Evolutionary conservation across 768 basidiomycete species (phyloP).

Genomic region (Lactifluus hygrophoroides): DNA sequence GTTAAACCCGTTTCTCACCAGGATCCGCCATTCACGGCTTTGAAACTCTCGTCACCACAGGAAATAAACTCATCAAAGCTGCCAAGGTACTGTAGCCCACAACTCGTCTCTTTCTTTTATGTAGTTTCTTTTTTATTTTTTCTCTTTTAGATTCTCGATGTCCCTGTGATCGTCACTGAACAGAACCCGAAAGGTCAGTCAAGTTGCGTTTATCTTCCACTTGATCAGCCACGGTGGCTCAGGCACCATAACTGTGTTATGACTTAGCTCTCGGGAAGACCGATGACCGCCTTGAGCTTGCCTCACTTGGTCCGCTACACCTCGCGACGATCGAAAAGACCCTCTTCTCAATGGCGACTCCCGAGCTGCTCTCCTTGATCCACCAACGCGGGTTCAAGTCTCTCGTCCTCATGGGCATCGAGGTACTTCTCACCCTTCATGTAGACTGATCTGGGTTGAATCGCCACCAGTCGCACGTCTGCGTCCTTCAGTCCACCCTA

Average conservation of each 20-base stretch:
- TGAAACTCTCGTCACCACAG: slow-evolving; percentile 57
- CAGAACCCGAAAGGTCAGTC: slow-evolving; percentile 68
- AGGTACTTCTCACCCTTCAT: slow-evolving; percentile 41
- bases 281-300: slow-evolving; percentile 5
- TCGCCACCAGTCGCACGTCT: slow-evolving; percentile 65
- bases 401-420: slow-evolving; percentile 80
- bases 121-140: background rate
- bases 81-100: slow-evolving; percentile 57
- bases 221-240: slow-evolving; percentile 50
- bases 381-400: slow-evolving; percentile 40
- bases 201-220: background rate
- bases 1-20: slow-evolving; percentile 16
- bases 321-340: slow-evolving; percentile 66
- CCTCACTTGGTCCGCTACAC: slow-evolving; percentile 44
- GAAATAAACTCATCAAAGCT: slow-evolving; percentile 67
- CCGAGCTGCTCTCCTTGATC: slow-evolving; percentile 51
- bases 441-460: background rate
- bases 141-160: slow-evolving; percentile 42
- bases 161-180: slow-evolving; percentile 74
- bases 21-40: slow-evolving; percentile 56
- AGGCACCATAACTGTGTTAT: slow-evolving; percentile 52
- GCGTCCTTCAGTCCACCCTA: slow-evolving; percentile 76
- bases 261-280: slow-evolving; percentile 39
- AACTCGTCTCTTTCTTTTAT: background rate
- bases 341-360: slow-evolving; percentile 78